Evolutionary conservation across 2,329 filamentous ascomycete genomes (phyloP).

Genomic region (Hypoxylon sp.): DNA sequence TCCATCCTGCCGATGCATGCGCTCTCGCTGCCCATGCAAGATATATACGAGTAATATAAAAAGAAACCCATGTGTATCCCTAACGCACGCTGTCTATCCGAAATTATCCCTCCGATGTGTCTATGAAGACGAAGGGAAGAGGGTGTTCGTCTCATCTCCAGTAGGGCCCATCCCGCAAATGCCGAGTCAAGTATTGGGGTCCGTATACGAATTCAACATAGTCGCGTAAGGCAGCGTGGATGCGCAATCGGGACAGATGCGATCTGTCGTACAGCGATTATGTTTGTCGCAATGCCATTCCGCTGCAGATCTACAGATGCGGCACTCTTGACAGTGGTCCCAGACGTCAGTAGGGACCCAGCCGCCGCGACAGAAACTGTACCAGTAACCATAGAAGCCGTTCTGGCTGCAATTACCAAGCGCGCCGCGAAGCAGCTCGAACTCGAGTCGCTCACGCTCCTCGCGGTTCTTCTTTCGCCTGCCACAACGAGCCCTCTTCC

Average conservation of each 20-base stretch:
- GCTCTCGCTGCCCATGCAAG: constrained; percentile 26
- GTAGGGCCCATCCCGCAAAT: background rate
- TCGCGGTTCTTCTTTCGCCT: constrained; percentile 51
- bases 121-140: constrained; percentile 17
- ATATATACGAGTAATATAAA: constrained; percentile 32
- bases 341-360: constrained; percentile 50
- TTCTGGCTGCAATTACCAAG: constrained; percentile 50
- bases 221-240: constrained; percentile 43
- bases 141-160: background rate
- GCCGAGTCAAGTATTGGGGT: constrained; percentile 26
- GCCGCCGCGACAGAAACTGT: constrained; percentile 52
- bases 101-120: constrained; percentile 23
- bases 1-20: constrained; percentile 20
- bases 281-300: constrained; percentile 54
- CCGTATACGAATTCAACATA: constrained; percentile 39
- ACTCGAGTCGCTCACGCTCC: constrained; percentile 52
- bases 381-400: constrained; percentile 52
- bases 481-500: constrained; percentile 48
- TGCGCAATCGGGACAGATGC: constrained; percentile 49
- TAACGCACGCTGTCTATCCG: constrained; percentile 31
- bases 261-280: constrained; percentile 49
- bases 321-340: constrained; percentile 52
- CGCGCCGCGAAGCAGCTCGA: constrained; percentile 51
- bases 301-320: constrained; percentile 46
- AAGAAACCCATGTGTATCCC: constrained; percentile 21